Evolutionary conservation across 176 grass and related monocot genomes (phyloP).

Genomic region (Musa schizocarpa): DNA sequence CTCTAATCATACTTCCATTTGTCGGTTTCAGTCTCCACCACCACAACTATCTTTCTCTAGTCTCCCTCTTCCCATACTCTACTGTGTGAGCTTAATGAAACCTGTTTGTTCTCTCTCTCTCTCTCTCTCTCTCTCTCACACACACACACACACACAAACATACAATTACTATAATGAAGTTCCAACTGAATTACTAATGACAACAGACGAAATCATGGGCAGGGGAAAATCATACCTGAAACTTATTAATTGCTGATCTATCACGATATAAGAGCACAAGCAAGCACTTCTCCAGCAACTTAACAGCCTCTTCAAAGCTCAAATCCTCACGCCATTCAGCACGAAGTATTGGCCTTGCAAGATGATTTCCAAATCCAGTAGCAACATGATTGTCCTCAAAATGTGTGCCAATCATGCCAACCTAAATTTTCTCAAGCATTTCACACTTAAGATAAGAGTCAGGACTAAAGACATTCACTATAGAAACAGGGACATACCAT

Average conservation of each 20-base stretch:
- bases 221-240: constrained; percentile 50
- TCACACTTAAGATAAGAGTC: constrained; percentile 12
- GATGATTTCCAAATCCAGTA: constrained; percentile 98
- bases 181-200: background rate
- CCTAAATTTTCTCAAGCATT: constrained; percentile 31
- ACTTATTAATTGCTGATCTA: constrained; percentile 92
- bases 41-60: no score
- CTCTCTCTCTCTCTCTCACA: no score
- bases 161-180: no score
- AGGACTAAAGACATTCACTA: background rate
- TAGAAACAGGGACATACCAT: constrained; percentile 41
- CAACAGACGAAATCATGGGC: background rate
- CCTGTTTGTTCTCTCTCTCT: no score
- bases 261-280: constrained; percentile 94
- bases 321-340: constrained; percentile 88
- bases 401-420: constrained; percentile 98
- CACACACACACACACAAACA: no score
- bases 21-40: no score
- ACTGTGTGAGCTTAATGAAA: no score
- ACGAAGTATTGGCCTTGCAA: constrained; percentile 87
- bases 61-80: no score
- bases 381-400: constrained; percentile 92
- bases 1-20: no score
- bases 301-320: constrained; percentile 97
- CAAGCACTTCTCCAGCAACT: constrained; percentile 94